These are phyloP conservation scores for Diversispora epigaea DNA, from an alignment of 192 early-diverging fungal genomes.

Conservation along the genomic window DNA sequence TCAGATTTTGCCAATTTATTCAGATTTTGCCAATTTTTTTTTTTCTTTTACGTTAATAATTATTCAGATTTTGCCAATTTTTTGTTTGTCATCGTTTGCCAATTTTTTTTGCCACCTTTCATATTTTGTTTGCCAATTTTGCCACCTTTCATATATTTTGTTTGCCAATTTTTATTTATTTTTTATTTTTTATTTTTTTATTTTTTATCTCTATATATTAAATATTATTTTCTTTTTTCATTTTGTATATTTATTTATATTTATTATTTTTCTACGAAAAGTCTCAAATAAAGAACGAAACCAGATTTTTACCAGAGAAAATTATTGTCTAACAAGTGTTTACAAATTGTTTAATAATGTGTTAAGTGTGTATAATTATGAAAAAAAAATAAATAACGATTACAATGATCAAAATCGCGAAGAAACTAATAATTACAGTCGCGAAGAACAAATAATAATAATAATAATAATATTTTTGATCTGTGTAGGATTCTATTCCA, in stretches of 20 bases:
- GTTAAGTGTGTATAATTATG: too few species aligned
- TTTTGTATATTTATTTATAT: not conserved
- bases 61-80: constrained; percentile 23
- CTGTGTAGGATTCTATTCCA: too few species aligned
- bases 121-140: not conserved
- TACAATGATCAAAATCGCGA: too few species aligned
- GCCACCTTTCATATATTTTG: not conserved
- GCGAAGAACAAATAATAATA: too few species aligned
- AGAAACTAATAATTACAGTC: too few species aligned
- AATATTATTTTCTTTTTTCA: not conserved
- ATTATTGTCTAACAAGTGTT: too few species aligned
- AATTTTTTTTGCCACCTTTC: not conserved
- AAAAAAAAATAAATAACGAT: too few species aligned
- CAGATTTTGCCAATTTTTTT: constrained; percentile 18
- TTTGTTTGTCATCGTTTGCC: not conserved
- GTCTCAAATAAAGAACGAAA: not conserved
- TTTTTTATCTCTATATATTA: not conserved
- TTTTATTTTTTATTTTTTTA: not conserved
- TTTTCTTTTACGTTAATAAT: not conserved
- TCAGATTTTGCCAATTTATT: constrained; percentile 12
- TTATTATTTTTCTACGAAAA: too few species aligned
- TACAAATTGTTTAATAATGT: too few species aligned
- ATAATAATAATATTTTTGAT: too few species aligned
- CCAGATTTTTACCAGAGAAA: not conserved
- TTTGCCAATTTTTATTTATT: not conserved